These are phyloP conservation scores for Symmetrospora coprosmae DNA, from an alignment of 768 basidiomycete genomes.

Conservation along the genomic window DNA sequence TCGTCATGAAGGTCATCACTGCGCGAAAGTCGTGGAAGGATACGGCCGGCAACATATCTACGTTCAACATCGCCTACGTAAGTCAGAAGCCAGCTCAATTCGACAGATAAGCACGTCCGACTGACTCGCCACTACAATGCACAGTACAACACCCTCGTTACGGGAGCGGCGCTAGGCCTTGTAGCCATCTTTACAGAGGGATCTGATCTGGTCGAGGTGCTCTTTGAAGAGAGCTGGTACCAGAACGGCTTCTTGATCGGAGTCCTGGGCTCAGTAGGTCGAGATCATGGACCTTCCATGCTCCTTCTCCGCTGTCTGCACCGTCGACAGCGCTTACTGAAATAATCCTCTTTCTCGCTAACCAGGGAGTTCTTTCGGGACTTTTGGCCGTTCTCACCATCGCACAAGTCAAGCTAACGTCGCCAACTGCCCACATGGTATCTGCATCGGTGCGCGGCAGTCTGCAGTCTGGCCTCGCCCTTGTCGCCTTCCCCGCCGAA, in stretches of 20 bases:
- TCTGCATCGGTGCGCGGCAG: background rate
- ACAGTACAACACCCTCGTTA: too few species aligned
- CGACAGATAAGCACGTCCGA: background rate
- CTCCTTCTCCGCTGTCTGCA: background rate
- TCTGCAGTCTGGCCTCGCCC: background rate
- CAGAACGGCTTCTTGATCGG: background rate
- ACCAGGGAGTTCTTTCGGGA: background rate
- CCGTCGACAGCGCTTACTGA: background rate
- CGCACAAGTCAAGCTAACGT: background rate
- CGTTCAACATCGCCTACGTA: background rate
- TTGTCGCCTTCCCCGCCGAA: background rate
- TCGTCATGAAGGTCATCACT: background rate
- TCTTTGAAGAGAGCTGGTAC: background rate
- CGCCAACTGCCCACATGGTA: background rate
- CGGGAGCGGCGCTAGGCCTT: too few species aligned
- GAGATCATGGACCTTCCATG: background rate
- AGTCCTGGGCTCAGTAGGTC: background rate
- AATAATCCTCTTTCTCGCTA: background rate
- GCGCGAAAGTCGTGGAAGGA: background rate
- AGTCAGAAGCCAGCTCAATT: background rate
- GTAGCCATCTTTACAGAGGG: too few species aligned
- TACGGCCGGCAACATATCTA: background rate
- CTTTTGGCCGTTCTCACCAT: background rate
- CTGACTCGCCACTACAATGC: background rate
- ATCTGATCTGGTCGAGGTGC: too few species aligned